A percentile compares a stretch with the other conserved stretches of the same genome.
Evolutionary conservation across 2,329 filamentous ascomycete genomes (phyloP).

Genomic region (Scytalidium sp.): DNA sequence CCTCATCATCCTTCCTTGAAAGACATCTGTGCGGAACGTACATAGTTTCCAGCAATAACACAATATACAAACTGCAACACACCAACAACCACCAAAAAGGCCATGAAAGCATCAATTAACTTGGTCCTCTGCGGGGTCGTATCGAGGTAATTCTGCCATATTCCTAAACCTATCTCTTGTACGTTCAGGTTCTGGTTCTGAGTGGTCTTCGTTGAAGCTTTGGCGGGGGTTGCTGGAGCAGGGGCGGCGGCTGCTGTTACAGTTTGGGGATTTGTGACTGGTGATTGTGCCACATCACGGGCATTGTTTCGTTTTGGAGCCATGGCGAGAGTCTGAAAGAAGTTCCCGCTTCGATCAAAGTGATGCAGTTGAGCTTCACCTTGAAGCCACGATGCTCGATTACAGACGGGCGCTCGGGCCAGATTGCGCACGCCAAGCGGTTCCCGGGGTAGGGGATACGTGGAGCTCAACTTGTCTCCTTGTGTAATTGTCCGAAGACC

Average conservation of each 20-base stretch:
- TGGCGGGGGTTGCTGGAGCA: conserved; percentile 14
- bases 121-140: conserved; percentile 87
- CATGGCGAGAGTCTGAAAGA: conserved; percentile 33
- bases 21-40: conserved; percentile 47
- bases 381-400: conserved; percentile 24
- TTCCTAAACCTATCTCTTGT: conserved; percentile 59
- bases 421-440: not conserved
- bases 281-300: conserved; percentile 20
- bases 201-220: conserved; percentile 19
- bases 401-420: not conserved
- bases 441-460: too few species aligned
- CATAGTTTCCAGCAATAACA: conserved; percentile 87
- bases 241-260: conserved; percentile 22
- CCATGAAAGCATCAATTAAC: conserved; percentile 88
- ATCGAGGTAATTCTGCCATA: conserved; percentile 76
- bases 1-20: not conserved
- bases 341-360: conserved; percentile 6
- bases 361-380: conserved; percentile 3
- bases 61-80: conserved; percentile 94
- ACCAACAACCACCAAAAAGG: conserved; percentile 79
- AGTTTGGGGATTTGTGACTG: conserved; percentile 14
- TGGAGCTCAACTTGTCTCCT: too few species aligned
- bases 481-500: too few species aligned
- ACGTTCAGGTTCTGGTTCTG: conserved; percentile 17
- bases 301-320: conserved; percentile 48